A percentile compares a stretch with the other conserved stretches of the same genome.
Evolutionary conservation across 169 alveolate genomes (phyloP).

Genomic region (Plasmodium fragile): DNA sequence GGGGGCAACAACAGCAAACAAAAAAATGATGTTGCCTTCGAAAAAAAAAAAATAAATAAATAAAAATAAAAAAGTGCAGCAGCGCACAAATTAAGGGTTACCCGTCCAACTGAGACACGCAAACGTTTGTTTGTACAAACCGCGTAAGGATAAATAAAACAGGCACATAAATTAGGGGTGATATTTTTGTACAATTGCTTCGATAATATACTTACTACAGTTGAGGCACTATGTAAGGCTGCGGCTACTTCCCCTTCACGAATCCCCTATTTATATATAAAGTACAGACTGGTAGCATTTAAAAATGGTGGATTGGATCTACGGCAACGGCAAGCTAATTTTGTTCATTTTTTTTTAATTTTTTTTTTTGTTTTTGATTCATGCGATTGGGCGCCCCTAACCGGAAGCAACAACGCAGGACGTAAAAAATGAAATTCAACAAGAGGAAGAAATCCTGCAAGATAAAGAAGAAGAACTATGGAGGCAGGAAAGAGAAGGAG

Average conservation of each 20-base stretch:
- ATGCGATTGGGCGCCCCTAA: not conserved
- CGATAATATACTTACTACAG: not conserved
- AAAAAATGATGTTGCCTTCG: not conserved
- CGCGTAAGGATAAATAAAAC: not conserved
- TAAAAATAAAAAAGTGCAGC: not conserved
- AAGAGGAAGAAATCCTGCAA: conserved; percentile 41
- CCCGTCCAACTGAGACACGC: not conserved
- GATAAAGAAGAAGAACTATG: conserved; percentile 3
- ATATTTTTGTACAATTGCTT: not conserved
- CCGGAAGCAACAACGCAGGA: not conserved
- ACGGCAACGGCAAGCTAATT: not conserved
- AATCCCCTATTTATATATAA: too few species aligned
- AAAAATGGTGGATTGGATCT: not conserved
- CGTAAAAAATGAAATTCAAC: conserved; percentile 46
- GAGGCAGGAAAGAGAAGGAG: not conserved
- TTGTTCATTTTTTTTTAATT: not conserved
- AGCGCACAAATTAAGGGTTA: not conserved
- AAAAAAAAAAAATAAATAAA: too few species aligned
- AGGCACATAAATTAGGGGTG: not conserved
- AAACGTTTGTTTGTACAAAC: not conserved
- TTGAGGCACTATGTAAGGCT: not conserved
- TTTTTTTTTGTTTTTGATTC: not conserved
- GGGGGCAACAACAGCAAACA: not conserved
- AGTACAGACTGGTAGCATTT: not conserved
- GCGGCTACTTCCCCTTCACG: not conserved